A percentile compares a stretch with the other conserved stretches of the same genome.
phyloP scores from a whole-genome alignment of 805 yeast genomes.

The Zygotorulaspora sp. region DNA sequence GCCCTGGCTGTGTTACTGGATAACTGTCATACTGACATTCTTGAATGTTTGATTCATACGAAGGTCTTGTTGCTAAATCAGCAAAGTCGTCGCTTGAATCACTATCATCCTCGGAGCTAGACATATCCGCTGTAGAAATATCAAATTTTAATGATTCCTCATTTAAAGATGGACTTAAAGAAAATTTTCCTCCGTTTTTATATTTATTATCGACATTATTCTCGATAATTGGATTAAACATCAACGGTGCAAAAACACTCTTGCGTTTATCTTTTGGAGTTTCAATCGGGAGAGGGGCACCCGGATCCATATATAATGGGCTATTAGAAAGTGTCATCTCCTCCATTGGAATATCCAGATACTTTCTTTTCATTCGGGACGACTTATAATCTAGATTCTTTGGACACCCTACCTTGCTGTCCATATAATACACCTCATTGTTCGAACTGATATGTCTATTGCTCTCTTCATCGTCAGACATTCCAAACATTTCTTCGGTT shows the following conservation, averaged over 20 bases:
- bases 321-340: constrained; percentile 52
- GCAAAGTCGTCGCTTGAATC: constrained; percentile 29
- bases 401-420: constrained; percentile 4
- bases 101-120: constrained; percentile 33
- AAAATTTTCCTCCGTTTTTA: constrained; percentile 85
- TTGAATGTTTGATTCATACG: constrained; percentile 17
- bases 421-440: constrained; percentile 4
- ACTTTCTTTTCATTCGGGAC: constrained; percentile 24
- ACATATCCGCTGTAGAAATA: constrained; percentile 28
- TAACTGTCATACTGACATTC: constrained; percentile 20
- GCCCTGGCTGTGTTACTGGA: constrained; percentile 12
- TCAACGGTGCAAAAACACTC: constrained; percentile 77
- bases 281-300: constrained; percentile 69
- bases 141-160: constrained; percentile 34
- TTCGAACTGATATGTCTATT: constrained; percentile 9
- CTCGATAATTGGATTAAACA: constrained; percentile 74
- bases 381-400: constrained; percentile 9
- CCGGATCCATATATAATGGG: constrained; percentile 69
- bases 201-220: constrained; percentile 80
- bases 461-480: constrained; percentile 31
- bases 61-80: constrained; percentile 17
- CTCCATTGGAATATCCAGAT: constrained; percentile 52
- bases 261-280: constrained; percentile 44
- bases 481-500: constrained; percentile 31
- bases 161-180: constrained; percentile 32